Base-by-base conservation (phyloP, 2,329 filamentous ascomycete genomes). In the Ascochyta clinopodiicola region DNA sequence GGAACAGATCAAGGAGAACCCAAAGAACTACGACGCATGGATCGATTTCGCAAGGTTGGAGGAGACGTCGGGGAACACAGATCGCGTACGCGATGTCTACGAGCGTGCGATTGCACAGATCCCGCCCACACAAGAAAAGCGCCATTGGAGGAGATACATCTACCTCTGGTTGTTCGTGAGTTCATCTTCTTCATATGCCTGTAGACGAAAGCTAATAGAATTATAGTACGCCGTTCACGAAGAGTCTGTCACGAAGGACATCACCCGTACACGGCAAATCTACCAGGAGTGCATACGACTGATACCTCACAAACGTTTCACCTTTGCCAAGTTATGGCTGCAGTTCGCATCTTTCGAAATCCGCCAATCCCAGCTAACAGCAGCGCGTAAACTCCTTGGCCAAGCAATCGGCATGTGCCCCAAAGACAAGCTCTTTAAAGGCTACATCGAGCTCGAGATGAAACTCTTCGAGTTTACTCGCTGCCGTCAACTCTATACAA, bases 1-100 rank as follows among this genome's bases (percentile, higher is more conserved):
- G 76, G 92, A 96, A 65, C 89, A 95, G 70, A 86, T 98, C 63
- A 94, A 92, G 69, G 90, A 96, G 71, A 98, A 96, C 69, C 86
- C 93, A 2, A 95, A 96, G 70, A 97, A 97, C 76, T 99, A 99
- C 80, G 95, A 99, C 71, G 85, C 88, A 12, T 99, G 95, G 95
- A 94, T 99, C 66, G 95, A 98, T 76, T 96, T 94, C 75, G 92
- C 93, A 24, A 85, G 91, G 7, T 80, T 99, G 6, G 95, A 99
- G 75, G 95, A 99, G 77, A 86, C 87, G 0, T 88, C 91, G 1
- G 90, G 91, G 8, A 90, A 97, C 71, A 79, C 85, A 0, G 92
- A 96, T 61, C 87, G 91, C 37, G 88, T 96, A 1, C 87, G 95
- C 31, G 95, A 99, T 63, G 87, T 96, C 13, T 99, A 98, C 77